These are phyloP conservation scores for Xylariaceae sp. DNA, from an alignment of 2,329 filamentous ascomycete genomes.

Conservation along the genomic window DNA sequence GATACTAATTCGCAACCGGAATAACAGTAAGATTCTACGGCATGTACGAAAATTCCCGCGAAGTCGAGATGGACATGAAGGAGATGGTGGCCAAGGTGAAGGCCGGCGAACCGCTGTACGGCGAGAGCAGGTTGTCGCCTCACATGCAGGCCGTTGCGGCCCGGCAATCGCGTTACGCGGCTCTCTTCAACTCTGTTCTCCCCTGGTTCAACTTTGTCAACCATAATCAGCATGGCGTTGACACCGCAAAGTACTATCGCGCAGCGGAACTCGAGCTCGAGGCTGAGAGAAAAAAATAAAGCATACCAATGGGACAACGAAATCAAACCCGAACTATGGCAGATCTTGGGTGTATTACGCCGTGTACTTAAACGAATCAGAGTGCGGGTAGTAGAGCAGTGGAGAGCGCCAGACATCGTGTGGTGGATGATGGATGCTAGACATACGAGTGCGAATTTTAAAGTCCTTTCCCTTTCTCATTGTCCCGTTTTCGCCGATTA, in stretches of 20 bases:
- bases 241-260: constrained; percentile 97
- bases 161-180: constrained; percentile 87
- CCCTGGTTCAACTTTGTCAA: constrained; percentile 99
- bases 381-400: neutral
- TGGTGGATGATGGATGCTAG: neutral
- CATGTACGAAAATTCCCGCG: constrained; percentile 84
- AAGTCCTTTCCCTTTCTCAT: constrained; percentile 9
- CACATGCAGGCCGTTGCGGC: constrained; percentile 93
- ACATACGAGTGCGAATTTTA: constrained; percentile 5
- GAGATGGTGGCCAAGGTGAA: constrained; percentile 99
- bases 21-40: constrained; percentile 92
- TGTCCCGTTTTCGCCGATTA: neutral
- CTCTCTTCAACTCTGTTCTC: constrained; percentile 75
- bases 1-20: neutral
- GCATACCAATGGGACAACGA: neutral
- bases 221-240: constrained; percentile 90
- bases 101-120: constrained; percentile 84
- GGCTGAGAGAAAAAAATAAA: constrained; percentile 51
- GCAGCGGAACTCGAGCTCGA: constrained; percentile 93
- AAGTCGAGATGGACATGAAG: constrained; percentile 92
- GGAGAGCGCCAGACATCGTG: neutral
- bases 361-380: constrained; percentile 18
- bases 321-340: neutral
- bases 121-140: constrained; percentile 69
- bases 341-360: neutral